phyloP scores from a whole-genome alignment of 2,329 filamentous ascomycete genomes.

The Grosmannia serpens region DNA sequence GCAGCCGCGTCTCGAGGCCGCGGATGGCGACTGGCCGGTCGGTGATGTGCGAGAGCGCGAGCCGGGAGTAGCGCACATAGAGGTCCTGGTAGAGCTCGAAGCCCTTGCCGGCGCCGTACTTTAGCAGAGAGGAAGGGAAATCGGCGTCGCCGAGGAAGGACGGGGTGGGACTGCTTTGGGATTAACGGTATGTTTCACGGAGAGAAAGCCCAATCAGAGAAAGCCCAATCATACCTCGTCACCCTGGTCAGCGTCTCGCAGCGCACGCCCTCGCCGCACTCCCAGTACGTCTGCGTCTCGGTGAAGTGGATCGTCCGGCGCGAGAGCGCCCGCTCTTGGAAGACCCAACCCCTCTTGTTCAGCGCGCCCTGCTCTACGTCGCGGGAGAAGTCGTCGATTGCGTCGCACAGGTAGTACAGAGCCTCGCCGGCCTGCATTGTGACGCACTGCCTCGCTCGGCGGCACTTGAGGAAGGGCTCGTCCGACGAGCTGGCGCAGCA shows the following conservation, averaged over 20 bases:
- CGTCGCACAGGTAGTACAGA: constrained; percentile 16
- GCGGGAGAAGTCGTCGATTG: constrained; percentile 22
- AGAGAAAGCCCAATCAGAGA: not conserved
- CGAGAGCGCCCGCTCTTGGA: constrained; percentile 26
- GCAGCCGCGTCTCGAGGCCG: constrained; percentile 18
- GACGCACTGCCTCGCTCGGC: not conserved
- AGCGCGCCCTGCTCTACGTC: constrained; percentile 21
- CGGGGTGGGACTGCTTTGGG: constrained; percentile 2
- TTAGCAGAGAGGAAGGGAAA: constrained; percentile 12
- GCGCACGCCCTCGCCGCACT: constrained; percentile 23
- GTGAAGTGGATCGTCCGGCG: constrained; percentile 26
- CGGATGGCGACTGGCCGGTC: constrained; percentile 20
- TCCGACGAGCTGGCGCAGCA: constrained; percentile 6
- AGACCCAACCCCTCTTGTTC: constrained; percentile 25
- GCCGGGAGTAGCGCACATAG: constrained; percentile 19
- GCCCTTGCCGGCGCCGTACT: constrained; percentile 7
- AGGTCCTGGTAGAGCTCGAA: constrained; percentile 15
- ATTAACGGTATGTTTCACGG: not conserved
- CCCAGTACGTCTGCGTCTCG: constrained; percentile 23
- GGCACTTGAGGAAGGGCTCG: not conserved
- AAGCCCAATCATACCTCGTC: constrained; percentile 17
- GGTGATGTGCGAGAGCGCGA: constrained; percentile 9
- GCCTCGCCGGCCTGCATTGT: not conserved
- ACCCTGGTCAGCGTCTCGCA: constrained; percentile 23
- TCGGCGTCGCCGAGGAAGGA: constrained; percentile 17